Percentiles rank a stretch among this genome's conserved stretches.
phyloP scores from a whole-genome alignment of 1,284 basidiomycete genomes.

The Mycena citricolor region DNA sequence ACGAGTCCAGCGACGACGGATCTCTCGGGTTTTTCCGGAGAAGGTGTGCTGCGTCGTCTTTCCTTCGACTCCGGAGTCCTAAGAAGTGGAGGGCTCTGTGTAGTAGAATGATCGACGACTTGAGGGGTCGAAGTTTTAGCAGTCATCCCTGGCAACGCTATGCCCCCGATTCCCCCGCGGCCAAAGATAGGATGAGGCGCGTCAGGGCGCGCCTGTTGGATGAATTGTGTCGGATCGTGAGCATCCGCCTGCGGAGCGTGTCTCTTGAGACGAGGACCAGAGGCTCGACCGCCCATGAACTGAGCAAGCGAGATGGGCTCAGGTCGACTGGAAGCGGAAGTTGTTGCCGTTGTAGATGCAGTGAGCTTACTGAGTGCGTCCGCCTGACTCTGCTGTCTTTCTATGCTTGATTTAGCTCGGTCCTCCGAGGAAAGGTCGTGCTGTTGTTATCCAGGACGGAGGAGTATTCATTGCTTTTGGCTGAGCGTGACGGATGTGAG shows the following conservation, averaged over 20 bases:
- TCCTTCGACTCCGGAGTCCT: constrained; percentile 22
- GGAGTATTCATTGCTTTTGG: constrained; percentile 20
- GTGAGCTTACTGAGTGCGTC: constrained; percentile 47
- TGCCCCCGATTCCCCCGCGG: constrained; percentile 62
- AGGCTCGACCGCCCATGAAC: constrained; percentile 74
- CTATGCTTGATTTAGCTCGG: constrained; percentile 30
- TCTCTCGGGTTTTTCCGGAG: constrained; percentile 26
- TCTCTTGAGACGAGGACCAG: constrained; percentile 66
- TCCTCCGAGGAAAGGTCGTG: constrained; percentile 27
- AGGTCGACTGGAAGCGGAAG: constrained; percentile 27
- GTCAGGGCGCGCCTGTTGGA: constrained; percentile 51
- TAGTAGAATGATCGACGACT: constrained; percentile 12
- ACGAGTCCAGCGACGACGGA: constrained; percentile 33
- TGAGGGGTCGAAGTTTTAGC: constrained; percentile 29
- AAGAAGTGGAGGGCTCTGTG: constrained; percentile 13
- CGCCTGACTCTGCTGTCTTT: constrained; percentile 43
- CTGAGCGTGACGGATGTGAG: constrained; percentile 13
- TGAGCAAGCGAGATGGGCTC: constrained; percentile 68
- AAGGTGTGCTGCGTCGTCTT: constrained; percentile 23
- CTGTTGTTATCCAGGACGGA: constrained; percentile 25
- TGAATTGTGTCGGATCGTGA: constrained; percentile 63
- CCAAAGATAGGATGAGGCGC: constrained; percentile 74
- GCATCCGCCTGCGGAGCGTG: constrained; percentile 71
- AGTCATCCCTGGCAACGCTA: constrained; percentile 71
- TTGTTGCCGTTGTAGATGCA: constrained; percentile 22